A percentile compares a stretch with the other conserved stretches of the same genome.
Evolutionary conservation across 495 filamentous ascomycete species (phyloP).

Genomic region (Daldinia decipiens): DNA sequence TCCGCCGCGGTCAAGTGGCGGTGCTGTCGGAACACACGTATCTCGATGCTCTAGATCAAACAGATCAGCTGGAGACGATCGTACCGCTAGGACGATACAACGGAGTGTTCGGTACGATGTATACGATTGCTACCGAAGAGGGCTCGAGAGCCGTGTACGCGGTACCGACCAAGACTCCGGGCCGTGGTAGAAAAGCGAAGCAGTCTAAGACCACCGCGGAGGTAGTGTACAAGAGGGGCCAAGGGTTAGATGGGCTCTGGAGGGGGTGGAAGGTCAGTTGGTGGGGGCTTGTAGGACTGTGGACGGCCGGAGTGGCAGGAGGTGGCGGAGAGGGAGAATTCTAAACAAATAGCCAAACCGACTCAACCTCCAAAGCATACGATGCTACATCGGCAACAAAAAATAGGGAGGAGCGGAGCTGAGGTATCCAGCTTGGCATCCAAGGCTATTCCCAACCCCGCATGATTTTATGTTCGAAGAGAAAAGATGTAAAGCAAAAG

Average conservation of each 20-base stretch:
- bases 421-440: not conserved
- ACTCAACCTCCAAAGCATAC: not conserved
- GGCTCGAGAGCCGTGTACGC: conserved; percentile 60
- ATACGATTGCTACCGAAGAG: conserved; percentile 85
- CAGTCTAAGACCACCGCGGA: conserved; percentile 51
- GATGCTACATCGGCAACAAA: not conserved
- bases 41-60: conserved; percentile 54
- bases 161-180: conserved; percentile 47
- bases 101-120: conserved; percentile 88
- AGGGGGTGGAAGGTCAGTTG: conserved; percentile 94
- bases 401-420: not conserved
- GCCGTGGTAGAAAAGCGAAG: conserved; percentile 48
- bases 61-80: conserved; percentile 70
- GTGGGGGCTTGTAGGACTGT: conserved; percentile 93
- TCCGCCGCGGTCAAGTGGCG: conserved; percentile 84
- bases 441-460: conserved; percentile 29
- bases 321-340: conserved; percentile 62
- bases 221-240: conserved; percentile 70
- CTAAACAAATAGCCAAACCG: conserved; percentile 26
- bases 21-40: conserved; percentile 61
- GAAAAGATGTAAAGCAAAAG: conserved; percentile 31
- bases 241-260: conserved; percentile 86
- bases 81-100: conserved; percentile 78
- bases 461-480: conserved; percentile 18
- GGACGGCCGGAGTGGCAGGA: conserved; percentile 63